Conservation (phyloP, 768 basidiomycete genomes). For the Phlebiopsis flavidoalba region DNA sequence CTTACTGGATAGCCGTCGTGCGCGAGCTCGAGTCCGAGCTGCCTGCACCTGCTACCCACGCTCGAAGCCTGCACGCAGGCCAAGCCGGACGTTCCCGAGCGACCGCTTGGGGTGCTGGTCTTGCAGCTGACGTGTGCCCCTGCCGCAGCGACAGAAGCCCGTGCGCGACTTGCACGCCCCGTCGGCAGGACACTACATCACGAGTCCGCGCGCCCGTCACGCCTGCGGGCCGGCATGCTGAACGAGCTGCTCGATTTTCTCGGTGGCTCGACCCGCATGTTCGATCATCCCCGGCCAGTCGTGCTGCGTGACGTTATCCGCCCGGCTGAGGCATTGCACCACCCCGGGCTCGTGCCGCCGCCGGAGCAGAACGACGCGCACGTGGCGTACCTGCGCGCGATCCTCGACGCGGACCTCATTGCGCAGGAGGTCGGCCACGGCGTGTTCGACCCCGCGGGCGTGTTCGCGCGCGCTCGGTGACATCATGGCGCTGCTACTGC, state of each 20-base stretch:
- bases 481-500: constrained; percentile 84
- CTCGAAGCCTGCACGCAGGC: constrained; percentile 32
- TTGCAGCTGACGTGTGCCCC: constrained; percentile 31
- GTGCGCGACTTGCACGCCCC: too few species aligned
- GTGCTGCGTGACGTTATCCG: constrained; percentile 55
- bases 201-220: constrained; percentile 31
- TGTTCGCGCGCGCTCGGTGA: constrained; percentile 77
- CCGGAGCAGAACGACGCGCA: constrained; percentile 63
- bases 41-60: constrained; percentile 61
- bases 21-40: constrained; percentile 78
- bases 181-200: too few species aligned
- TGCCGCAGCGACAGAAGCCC: constrained; percentile 39
- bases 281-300: constrained; percentile 53
- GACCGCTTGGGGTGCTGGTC: too few species aligned
- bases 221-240: constrained; percentile 48
- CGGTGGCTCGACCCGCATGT: constrained; percentile 81
- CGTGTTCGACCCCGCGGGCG: constrained; percentile 71
- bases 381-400: constrained; percentile 60
- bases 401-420: constrained; percentile 80
- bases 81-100: too few species aligned
- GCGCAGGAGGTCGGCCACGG: constrained; percentile 75
- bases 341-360: constrained; percentile 42
- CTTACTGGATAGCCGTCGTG: constrained; percentile 81
- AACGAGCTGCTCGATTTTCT: constrained; percentile 63
- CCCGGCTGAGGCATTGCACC: constrained; percentile 15